Conservation (phyloP, 176 grass and related monocot genomes). For the Hsuehochloa calcarea region DNA sequence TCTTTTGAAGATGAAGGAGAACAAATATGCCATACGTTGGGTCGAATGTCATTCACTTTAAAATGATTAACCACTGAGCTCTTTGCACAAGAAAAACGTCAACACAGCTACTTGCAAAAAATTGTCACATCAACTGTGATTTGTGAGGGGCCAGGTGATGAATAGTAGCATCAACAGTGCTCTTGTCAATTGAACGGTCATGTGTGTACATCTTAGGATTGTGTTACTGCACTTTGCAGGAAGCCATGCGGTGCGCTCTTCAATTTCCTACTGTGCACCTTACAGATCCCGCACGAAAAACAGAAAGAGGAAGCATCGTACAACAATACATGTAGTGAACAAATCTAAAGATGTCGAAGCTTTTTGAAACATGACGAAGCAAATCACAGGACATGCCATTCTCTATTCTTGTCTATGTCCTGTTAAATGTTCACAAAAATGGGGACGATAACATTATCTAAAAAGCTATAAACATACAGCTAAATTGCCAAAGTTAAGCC, state of each 20-base stretch:
- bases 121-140: not conserved
- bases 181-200: not conserved
- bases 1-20: no score
- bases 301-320: not conserved
- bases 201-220: not conserved
- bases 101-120: not conserved
- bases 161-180: not conserved
- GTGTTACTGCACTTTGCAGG: not conserved
- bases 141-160: not conserved
- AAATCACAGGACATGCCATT: conserved; percentile 2
- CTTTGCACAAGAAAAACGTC: not conserved
- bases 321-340: not conserved
- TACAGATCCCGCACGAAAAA: not conserved
- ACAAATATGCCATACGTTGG: no score
- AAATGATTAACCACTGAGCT: not conserved
- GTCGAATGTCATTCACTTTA: no score
- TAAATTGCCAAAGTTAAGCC: not conserved
- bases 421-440: conserved; percentile 1
- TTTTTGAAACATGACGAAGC: not conserved
- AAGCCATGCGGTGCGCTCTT: not conserved
- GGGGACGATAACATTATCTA: not conserved
- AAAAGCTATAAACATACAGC: not conserved
- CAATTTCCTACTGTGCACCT: not conserved
- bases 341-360: conserved; percentile 10
- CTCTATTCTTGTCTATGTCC: conserved; percentile 14